Conservation (phyloP, 148 eudicot genomes). For the Vaccinium darrowii region DNA sequence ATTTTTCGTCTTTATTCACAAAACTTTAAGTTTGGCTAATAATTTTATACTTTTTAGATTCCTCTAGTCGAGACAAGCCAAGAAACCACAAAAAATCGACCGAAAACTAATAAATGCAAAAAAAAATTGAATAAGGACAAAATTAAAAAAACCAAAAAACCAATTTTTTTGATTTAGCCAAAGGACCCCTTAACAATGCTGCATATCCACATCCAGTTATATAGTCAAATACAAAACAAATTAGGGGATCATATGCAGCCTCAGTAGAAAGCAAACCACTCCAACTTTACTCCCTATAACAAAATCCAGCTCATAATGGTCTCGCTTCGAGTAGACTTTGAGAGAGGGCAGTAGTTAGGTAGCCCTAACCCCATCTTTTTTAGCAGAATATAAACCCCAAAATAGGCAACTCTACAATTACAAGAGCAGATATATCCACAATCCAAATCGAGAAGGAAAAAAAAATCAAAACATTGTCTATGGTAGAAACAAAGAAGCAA, state of each 20-base stretch:
- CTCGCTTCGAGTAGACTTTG: background rate
- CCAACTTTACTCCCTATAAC: background rate
- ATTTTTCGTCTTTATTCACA: too few species aligned
- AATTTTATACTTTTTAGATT: too few species aligned
- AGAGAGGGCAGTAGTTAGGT: background rate
- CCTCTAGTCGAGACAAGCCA: too few species aligned
- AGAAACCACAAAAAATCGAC: too few species aligned
- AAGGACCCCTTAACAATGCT: too few species aligned
- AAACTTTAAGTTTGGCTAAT: too few species aligned
- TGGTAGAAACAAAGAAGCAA: background rate
- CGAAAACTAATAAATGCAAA: too few species aligned
- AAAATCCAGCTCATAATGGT: background rate
- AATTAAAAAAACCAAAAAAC: too few species aligned
- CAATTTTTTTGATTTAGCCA: too few species aligned
- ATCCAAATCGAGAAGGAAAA: background rate
- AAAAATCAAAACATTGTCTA: background rate
- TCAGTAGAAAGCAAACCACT: background rate
- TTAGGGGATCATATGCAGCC: background rate
- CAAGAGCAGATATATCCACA: background rate
- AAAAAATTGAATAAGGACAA: too few species aligned
- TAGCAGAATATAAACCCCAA: background rate
- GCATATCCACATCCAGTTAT: background rate
- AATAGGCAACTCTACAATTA: background rate
- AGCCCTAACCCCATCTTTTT: too few species aligned
- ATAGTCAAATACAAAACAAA: background rate